Conservation (phyloP, 805 yeast species). For the Pichia insulana region DNA sequence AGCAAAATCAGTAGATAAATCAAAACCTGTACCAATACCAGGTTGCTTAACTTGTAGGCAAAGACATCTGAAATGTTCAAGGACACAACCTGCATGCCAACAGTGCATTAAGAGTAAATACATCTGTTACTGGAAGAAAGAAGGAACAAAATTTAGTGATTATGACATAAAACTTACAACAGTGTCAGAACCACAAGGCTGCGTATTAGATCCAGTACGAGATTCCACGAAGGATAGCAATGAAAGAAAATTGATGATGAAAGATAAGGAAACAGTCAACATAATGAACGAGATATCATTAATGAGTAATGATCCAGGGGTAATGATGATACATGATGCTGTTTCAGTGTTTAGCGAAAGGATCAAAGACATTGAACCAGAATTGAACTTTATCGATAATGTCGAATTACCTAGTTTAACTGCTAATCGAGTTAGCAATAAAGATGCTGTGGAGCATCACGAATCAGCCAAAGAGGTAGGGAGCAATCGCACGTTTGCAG, state of each 20-base stretch:
- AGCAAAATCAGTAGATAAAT: background rate
- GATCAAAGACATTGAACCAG: background rate
- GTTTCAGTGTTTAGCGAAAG: background rate
- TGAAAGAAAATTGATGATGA: background rate
- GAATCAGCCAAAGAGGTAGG: too few relatives aligned
- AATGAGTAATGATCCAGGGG: background rate
- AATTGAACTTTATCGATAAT: background rate
- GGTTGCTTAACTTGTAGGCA: conserved; percentile 38
- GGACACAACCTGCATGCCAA: conserved; percentile 18
- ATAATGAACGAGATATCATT: background rate
- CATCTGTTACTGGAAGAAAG: conserved; percentile 7
- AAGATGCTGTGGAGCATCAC: too few relatives aligned
- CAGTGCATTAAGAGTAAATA: conserved; percentile 11
- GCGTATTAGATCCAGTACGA: background rate
- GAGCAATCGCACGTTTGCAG: too few relatives aligned
- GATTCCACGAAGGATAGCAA: background rate
- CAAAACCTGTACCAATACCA: conserved; percentile 1
- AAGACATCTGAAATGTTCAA: conserved; percentile 35
- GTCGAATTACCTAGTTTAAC: background rate
- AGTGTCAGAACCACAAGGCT: background rate
- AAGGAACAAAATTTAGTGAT: conserved; percentile 5
- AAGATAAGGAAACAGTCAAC: background rate
- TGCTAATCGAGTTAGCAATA: background rate
- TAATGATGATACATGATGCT: background rate
- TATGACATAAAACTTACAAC: conserved; percentile 1